A percentile compares a stretch with the other conserved stretches of the same genome.
phyloP scores from a whole-genome alignment of 2,329 filamentous ascomycete species.

The Juglanconis sp. region DNA sequence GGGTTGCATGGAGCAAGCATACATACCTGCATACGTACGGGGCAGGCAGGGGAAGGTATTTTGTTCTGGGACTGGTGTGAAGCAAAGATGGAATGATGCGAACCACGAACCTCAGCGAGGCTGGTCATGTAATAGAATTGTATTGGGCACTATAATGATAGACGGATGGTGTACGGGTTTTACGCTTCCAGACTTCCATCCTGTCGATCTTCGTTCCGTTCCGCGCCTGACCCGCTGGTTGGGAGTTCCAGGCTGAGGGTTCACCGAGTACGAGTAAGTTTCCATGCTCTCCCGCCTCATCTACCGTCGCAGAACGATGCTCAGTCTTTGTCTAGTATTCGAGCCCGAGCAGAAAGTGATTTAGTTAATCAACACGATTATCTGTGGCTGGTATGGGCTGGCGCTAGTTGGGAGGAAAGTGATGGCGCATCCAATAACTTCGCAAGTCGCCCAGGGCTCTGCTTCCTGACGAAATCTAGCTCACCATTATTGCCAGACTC shows the following conservation, averaged over 20 bases:
- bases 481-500: no score
- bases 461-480: no score
- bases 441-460: no score
- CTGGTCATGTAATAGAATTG: slow-evolving; percentile 11
- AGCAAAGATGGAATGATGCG: not conserved
- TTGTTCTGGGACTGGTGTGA: not conserved
- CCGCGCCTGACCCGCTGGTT: not conserved
- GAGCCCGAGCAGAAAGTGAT: no score
- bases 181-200: not conserved
- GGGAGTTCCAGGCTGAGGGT: not conserved
- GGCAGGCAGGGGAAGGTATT: not conserved
- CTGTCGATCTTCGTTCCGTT: not conserved
- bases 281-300: no score
- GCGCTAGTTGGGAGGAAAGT: no score
- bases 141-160: slow-evolving; percentile 11
- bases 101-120: not conserved
- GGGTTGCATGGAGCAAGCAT: slow-evolving; percentile 6
- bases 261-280: no score
- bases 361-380: no score
- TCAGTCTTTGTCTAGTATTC: no score
- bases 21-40: not conserved
- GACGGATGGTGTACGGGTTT: not conserved
- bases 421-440: no score
- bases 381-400: no score
- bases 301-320: no score